Percentiles rank a stretch among this genome's conserved stretches.
phyloP scores from a whole-genome alignment of 2,329 filamentous ascomycete genomes.

The Arthrocladium fulminans region DNA sequence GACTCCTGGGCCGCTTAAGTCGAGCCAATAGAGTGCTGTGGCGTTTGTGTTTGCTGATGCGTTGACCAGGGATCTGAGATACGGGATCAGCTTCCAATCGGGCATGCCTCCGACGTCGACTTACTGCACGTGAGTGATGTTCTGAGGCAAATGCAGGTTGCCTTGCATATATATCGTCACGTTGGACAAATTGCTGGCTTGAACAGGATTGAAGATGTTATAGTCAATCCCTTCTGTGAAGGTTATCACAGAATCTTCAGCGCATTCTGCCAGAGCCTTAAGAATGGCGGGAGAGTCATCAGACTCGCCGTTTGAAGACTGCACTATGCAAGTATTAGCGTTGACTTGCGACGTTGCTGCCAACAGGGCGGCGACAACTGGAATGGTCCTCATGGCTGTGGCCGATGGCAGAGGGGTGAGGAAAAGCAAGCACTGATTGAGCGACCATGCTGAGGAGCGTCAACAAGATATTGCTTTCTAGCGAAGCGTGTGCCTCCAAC shows the following conservation, averaged over 20 bases:
- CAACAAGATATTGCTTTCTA: not conserved
- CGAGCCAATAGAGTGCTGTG: constrained; percentile 31
- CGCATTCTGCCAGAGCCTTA: constrained; percentile 31
- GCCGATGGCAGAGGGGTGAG: not conserved
- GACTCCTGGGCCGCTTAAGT: constrained; percentile 28
- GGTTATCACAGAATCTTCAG: constrained; percentile 28
- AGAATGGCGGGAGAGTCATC: constrained; percentile 36
- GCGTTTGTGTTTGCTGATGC: constrained; percentile 26
- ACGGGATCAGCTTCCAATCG: not conserved
- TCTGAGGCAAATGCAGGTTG: constrained; percentile 37
- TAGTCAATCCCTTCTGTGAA: constrained; percentile 36
- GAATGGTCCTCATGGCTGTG: not conserved
- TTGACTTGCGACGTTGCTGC: not conserved
- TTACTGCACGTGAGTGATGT: constrained; percentile 31
- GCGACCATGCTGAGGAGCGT: not conserved
- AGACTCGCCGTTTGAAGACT: constrained; percentile 29
- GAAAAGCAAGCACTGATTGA: not conserved
- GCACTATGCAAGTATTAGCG: constrained; percentile 13
- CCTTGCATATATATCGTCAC: constrained; percentile 36
- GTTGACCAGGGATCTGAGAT: constrained; percentile 11
- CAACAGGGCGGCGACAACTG: not conserved
- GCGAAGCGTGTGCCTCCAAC: not conserved
- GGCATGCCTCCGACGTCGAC: constrained; percentile 25
- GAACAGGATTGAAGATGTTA: constrained; percentile 35
- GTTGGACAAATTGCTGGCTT: constrained; percentile 34